Base-by-base conservation (phyloP, 1,139 yeast species). In the Blastobotrys aristatus region DNA sequence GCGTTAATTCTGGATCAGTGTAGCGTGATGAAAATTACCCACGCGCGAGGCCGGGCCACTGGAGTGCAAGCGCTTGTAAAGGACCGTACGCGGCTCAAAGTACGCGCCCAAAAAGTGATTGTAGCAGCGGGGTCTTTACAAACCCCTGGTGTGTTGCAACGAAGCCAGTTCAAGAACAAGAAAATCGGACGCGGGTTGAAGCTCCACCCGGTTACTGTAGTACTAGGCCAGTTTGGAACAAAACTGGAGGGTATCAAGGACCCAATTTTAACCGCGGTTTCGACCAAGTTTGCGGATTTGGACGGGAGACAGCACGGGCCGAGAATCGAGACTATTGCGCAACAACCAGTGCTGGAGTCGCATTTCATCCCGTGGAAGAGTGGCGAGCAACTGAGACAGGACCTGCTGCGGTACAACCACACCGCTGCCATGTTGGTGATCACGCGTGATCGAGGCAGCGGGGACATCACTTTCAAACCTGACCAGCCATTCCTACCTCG, bases 301-400 rank as follows among this genome's bases (percentile, higher is more conserved):
- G 83, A 79, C 58, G 82, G 82, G 2, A 65, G 71, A 51, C 77
- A 71, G 2, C 81, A 78, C 57, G 84, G 84, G 2, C 76, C 80
- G 11, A 74, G 73, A 60, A 69, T 79, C 48, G 84, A 79, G 61
- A 68, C 81, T 2, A 54, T 76, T 18, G 65, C 74, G 37, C 79
- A 76, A 55, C 64, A 71, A 11, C 84, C 83, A 2, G 61, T 61
- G 42, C 51, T 75, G 21, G 70, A 72, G 47, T 51, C 67, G 17
- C 62, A 63, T 20, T 72, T 71, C 52, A 43, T 68, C 10, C 81
- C 82, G 3, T 79, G 80, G 79, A 54, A 60, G 20, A 60, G 66
- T 8, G 69, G 75, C 37, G 65, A 63, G 36, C 64, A 66, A 33
- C 53, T 59, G 34, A 69, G 79, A 50, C 58, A 63, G 43, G 66